These are phyloP conservation scores for Neckera pumila DNA, from an alignment of 225 moss, liverwort and hornwort genomes.

Conservation along the genomic window DNA sequence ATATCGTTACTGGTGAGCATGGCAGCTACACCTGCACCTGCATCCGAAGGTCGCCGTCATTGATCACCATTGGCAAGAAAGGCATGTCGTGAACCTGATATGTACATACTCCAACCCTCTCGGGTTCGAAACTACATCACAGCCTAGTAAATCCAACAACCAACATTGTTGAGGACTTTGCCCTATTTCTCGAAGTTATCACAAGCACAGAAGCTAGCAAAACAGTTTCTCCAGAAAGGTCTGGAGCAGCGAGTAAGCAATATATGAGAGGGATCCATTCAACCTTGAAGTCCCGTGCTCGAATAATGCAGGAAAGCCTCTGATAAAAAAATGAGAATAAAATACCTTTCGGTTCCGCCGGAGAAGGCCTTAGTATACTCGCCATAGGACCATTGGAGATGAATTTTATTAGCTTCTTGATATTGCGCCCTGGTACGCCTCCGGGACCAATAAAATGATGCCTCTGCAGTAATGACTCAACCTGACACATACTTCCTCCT, in stretches of 20 bases:
- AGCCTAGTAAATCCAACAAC: not conserved
- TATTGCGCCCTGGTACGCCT: slow-evolving; percentile 62
- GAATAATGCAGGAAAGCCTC: not conserved
- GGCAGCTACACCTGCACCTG: slow-evolving; percentile 29
- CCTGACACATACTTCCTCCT: slow-evolving; percentile 91
- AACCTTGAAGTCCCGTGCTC: not conserved
- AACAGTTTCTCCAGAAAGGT: not conserved
- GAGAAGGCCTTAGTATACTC: slow-evolving; percentile 28
- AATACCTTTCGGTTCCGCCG: slow-evolving; percentile 46
- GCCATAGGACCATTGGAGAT: slow-evolving; percentile 58
- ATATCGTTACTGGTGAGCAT: slow-evolving; percentile 18
- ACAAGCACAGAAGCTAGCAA: not conserved
- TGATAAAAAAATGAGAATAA: not conserved
- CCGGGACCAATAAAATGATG: slow-evolving; percentile 63
- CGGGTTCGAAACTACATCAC: not conserved
- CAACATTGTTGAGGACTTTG: not conserved
- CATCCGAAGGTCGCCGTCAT: not conserved
- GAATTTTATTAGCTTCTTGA: slow-evolving; percentile 57
- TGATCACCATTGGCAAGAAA: not conserved
- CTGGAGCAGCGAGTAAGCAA: not conserved
- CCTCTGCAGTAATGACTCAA: slow-evolving; percentile 67
- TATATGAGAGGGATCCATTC: not conserved
- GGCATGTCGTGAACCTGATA: not conserved
- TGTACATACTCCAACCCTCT: not conserved
- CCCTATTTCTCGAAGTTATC: not conserved